Evolutionary conservation across 2,329 filamentous ascomycete species (phyloP), one percentile per base, ranked within the genome.

Genomic region (Didymella pomorum): DNA sequence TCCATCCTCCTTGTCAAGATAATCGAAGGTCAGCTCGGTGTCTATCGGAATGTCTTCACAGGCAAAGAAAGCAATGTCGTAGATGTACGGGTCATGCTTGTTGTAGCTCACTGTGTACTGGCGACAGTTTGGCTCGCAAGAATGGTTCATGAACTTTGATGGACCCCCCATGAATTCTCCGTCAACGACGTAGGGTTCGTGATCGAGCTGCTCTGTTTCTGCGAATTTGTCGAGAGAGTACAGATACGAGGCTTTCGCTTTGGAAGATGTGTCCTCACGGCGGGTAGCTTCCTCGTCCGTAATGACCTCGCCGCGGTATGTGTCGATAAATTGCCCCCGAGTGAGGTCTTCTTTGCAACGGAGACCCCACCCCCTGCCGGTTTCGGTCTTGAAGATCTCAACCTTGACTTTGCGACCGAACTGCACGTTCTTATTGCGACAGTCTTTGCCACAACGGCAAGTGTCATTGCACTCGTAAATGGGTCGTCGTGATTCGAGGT

Each of bases 171-270:
- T 87, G 73, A 89, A 90, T 72, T 93, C 88, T 11, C 92, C 92
- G 52, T 86, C 83, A 0, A 85, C 79, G 0, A 83, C 79, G 56
- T 81, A 84, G 0, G 79, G 72, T 9, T 74, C 63, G 0, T 71
- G 63, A 0, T 73, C 61, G 56, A 89, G 77, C 0, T 82, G 83
- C 3, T 81, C 79, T 0, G 89, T 80, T 1, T 89, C 84, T 0
- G 81, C 85, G 71, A 93, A 94, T 71, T 95, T 95, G 79, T 96
- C 92, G 1, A 96, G 85, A 1, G 84, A 87, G 74, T 94, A 95
- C 1, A 95, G 83, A 66, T 95, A 95, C 0, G 90, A 87, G 21
- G 90, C 87, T 67, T 93, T 93, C n/a, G 82, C 82, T 58, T 85
- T 81, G 0, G 68, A 71, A 2, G 86, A 84, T 0, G 80, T 77